Evolutionary conservation across 495 filamentous ascomycete species (phyloP).

Genomic region (Podospora anserina): DNA sequence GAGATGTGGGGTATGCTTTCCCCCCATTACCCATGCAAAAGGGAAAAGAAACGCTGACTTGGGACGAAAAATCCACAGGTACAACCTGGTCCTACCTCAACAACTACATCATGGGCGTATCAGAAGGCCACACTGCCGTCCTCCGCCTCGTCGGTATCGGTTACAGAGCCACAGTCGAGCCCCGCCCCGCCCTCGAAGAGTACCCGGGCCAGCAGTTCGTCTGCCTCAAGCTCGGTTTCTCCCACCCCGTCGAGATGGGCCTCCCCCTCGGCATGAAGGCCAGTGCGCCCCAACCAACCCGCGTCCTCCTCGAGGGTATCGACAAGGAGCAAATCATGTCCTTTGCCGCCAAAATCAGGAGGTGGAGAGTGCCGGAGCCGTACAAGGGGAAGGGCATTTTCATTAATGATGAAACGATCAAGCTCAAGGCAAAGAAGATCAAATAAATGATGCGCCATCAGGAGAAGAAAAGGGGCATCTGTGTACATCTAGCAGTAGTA

Average conservation of each 20-base stretch:
- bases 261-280: constrained; percentile 82
- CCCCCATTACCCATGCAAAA: background rate
- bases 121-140: constrained; percentile 92
- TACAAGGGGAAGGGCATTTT: constrained; percentile 99
- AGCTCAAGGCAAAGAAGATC: constrained; percentile 97
- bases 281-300: constrained; percentile 86
- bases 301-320: constrained; percentile 82
- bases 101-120: constrained; percentile 87
- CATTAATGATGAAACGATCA: constrained; percentile 94
- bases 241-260: constrained; percentile 85
- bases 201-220: constrained; percentile 85
- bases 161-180: constrained; percentile 85
- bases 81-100: constrained; percentile 85
- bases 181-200: constrained; percentile 64
- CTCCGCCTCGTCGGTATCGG: constrained; percentile 93
- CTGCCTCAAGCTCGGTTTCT: constrained; percentile 90
- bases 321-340: constrained; percentile 82
- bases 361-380: constrained; percentile 89
- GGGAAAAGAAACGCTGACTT: constrained; percentile 21
- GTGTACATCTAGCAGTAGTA: constrained; percentile 21
- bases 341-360: constrained; percentile 83
- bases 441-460: constrained; percentile 58
- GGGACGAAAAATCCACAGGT: constrained; percentile 47
- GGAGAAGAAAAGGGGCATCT: background rate
- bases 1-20: constrained; percentile 91